Evolutionary conservation across 2,329 filamentous ascomycete genomes (phyloP).

Genomic region (Fusarium sp.): DNA sequence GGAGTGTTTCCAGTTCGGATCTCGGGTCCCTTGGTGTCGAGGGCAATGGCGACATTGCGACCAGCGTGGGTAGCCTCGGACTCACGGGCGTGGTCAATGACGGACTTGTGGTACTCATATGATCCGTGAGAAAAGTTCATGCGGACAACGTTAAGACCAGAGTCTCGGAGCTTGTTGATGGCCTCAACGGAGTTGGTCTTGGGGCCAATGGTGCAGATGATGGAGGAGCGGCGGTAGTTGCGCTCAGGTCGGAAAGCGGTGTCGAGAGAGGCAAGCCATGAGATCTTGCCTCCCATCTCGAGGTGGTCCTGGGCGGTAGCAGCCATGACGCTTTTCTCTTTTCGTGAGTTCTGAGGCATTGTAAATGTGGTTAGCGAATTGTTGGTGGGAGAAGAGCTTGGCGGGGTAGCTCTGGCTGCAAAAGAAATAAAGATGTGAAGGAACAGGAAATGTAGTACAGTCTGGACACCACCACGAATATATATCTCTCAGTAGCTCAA

Average conservation of each 20-base stretch:
- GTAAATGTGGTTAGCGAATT: constrained; percentile 41
- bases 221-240: constrained; percentile 95
- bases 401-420: constrained; percentile 37
- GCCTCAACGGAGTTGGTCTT: constrained; percentile 99
- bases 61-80: constrained; percentile 83
- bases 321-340: constrained; percentile 60
- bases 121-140: constrained; percentile 93
- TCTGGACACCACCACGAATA: constrained; percentile 31
- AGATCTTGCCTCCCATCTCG: constrained; percentile 76
- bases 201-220: constrained; percentile 98
- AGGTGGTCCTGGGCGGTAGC: constrained; percentile 86
- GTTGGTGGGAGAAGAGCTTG: constrained; percentile 26
- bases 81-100: constrained; percentile 93
- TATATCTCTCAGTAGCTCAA: constrained; percentile 34
- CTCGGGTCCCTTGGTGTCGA: constrained; percentile 76
- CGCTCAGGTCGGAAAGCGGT: constrained; percentile 87
- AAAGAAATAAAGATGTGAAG: constrained; percentile 25
- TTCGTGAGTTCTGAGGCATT: constrained; percentile 51
- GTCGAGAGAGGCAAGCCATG: constrained; percentile 78
- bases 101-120: constrained; percentile 97
- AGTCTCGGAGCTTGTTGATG: constrained; percentile 91
- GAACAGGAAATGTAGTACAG: constrained; percentile 21
- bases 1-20: constrained; percentile 75
- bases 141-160: constrained; percentile 96
- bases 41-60: constrained; percentile 93